Evolutionary conservation across 2,329 filamentous ascomycete genomes (phyloP), one percentile per base, ranked within the genome.

Genomic region (Berkeleyomyces basicola): DNA sequence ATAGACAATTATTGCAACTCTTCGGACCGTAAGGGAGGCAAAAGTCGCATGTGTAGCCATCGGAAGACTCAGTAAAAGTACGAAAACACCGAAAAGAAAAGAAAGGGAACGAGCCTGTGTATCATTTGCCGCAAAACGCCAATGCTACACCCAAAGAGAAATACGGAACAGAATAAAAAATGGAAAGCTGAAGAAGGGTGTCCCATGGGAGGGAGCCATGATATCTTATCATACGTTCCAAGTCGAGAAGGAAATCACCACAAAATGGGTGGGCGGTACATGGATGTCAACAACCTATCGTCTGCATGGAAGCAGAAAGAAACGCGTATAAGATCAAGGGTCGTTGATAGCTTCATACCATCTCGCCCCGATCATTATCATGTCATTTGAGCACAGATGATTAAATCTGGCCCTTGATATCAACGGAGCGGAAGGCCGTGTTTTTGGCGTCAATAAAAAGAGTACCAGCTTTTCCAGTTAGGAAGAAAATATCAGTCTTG

Each of bases 361-460:
- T 55, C 51, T 55, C 51, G 39, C 58, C 49, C 49, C 44, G 23
- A 61, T 44, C 39, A n/a, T 5, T 46, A 16, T 58, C 43, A 42
- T 43, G n/a, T 31, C n/a, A 11, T 40, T 16, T 39, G 36, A 49
- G 23, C 44, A 53, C 4, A 10, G 33, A 61, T 6, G 23, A 16
- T 64, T 36, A 93, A 71, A 96, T 95, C 76, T 97, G 92, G 70
- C 92, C 91, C 77, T 97, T 96, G 78, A 97, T 95, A 76, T 97
- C 91, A 78, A 97, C 87, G 71, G 85, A 86, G 70, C 83, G 82
- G 74, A 96, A 95, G 58, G 92, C 92, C 66, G 80, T 79, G 46
- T 78, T 74, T 72, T 85, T 87, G 64, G 88, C 83, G 61, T 76
- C 72, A 71, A 96, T 90, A 73, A 97, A 96, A 23, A 86, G 75